phyloP scores from a whole-genome alignment of 805 yeast genomes.

The Candida wancherniae region DNA sequence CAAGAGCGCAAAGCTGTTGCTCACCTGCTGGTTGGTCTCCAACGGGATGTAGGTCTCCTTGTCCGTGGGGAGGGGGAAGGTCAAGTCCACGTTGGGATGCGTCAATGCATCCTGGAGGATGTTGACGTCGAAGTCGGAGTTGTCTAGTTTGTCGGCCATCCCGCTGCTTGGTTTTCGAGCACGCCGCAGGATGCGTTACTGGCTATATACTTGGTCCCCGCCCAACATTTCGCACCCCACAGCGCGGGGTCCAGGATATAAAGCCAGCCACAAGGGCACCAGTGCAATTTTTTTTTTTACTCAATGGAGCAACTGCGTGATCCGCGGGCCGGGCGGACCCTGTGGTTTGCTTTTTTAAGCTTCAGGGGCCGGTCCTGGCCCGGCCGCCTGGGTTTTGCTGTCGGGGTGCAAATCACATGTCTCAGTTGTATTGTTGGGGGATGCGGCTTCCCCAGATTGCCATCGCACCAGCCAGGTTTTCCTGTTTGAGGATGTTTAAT shows the following conservation, averaged over 20 bases:
- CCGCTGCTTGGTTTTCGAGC: not conserved
- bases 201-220: not conserved
- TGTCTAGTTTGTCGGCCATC: slow-evolving; percentile 3
- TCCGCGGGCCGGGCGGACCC: no score
- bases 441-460: no score
- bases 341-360: no score
- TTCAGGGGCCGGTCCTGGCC: no score
- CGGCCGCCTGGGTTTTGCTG: no score
- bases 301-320: no score
- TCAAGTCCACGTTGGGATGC: slow-evolving; percentile 27
- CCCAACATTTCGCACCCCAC: slow-evolving; percentile 12
- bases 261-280: no score
- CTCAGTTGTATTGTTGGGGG: no score
- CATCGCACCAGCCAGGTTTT: no score
- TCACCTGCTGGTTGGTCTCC: slow-evolving; percentile 26
- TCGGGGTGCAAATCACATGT: no score
- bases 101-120: slow-evolving; percentile 31
- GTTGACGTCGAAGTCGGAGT: slow-evolving; percentile 32
- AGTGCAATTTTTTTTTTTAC: no score
- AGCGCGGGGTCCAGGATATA: slow-evolving; percentile 1
- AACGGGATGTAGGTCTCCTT: slow-evolving; percentile 25
- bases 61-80: slow-evolving; percentile 39
- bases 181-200: not conserved
- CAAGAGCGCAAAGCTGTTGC: slow-evolving; percentile 22
- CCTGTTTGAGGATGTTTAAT: no score